Evolutionary conservation across 106 monocot species (phyloP), one percentile per base, ranked within the genome.

Genomic region (Acorus calamus): DNA sequence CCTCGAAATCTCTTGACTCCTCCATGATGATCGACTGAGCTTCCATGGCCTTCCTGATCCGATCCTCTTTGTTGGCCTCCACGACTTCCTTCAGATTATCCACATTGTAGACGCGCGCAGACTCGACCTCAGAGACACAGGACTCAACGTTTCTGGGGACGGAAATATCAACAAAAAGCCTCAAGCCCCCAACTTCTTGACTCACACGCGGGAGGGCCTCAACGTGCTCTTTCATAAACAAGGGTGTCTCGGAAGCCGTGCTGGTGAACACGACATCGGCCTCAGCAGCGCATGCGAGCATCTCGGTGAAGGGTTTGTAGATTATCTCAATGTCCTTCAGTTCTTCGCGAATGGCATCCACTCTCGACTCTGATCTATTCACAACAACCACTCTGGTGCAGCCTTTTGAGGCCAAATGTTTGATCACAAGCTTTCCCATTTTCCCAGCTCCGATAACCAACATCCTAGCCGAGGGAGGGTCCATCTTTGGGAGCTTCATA

Each of bases 371-470:
- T n/a, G 96, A 98, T 6, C 91, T 79, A 50, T 98, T 98, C 9
- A 86, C 85, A 54, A 92, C 96, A 5, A 92, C 81, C 3, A 98
- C 70, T 48, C 65, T 77, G 55, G 74, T 92, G 78, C 84, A 98
- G 46, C 96, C 96, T 71, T 92, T 98, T 8, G 96, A 70, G 53
- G 72, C 85, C 51, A 98, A 65, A 77, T 98, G 96, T 58, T 98
- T 98, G 57, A 98, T 92, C 14, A 98, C 92, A 45, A 98, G 84
- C 65, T 88, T 98, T 43, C 96, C 96, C 96, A 98, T 98, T 78
- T 98, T 98, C 56, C 96, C 96, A 4, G 96, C 91, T 44, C 96
- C 96, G 28, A 98, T 76, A 53, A 98, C 64, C 8, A 98, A 79
- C 88, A 98, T 98, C 65, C 83, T 69, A 1, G 92, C 92, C 42